Evolutionary conservation across 2,329 filamentous ascomycete species (phyloP).

Genomic region (Fusarium sp.): DNA sequence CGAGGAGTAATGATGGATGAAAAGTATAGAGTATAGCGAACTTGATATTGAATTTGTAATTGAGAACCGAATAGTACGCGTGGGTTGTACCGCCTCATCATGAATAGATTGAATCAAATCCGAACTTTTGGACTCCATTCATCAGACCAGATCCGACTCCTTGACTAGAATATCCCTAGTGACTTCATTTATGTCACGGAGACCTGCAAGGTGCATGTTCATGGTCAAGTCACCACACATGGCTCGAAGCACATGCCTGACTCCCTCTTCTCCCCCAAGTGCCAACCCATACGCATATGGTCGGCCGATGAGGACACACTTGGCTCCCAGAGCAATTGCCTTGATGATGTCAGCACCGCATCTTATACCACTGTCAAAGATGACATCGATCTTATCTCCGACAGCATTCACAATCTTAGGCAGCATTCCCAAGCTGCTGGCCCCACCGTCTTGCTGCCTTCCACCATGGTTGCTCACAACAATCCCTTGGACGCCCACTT

Average conservation of each 20-base stretch:
- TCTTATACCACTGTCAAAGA: constrained; percentile 23
- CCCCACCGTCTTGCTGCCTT: constrained; percentile 27
- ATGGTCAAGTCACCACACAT: constrained; percentile 29
- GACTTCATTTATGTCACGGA: constrained; percentile 17
- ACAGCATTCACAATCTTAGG: constrained; percentile 12
- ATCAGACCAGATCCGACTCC: background rate
- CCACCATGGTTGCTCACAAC: constrained; percentile 30
- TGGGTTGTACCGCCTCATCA: no score
- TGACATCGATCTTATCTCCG: constrained; percentile 12
- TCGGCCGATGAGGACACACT: constrained; percentile 17
- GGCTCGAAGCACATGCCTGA: constrained; percentile 11
- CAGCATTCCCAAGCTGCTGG: constrained; percentile 25
- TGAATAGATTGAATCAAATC: background rate
- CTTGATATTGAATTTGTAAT: background rate
- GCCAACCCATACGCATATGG: constrained; percentile 23
- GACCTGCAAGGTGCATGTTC: constrained; percentile 30
- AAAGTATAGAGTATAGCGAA: constrained; percentile 2
- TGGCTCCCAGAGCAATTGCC: constrained; percentile 22
- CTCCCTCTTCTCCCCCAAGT: constrained; percentile 25
- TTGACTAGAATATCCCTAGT: constrained; percentile 9
- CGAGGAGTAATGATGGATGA: background rate
- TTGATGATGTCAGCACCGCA: constrained; percentile 25
- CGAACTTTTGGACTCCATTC: no score
- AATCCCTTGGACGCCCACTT: constrained; percentile 25
- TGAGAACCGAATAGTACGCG: background rate